These are phyloP conservation scores for Lagerstroemia speciosa DNA, from an alignment of 345 rosid genomes.

Conservation along the genomic window DNA sequence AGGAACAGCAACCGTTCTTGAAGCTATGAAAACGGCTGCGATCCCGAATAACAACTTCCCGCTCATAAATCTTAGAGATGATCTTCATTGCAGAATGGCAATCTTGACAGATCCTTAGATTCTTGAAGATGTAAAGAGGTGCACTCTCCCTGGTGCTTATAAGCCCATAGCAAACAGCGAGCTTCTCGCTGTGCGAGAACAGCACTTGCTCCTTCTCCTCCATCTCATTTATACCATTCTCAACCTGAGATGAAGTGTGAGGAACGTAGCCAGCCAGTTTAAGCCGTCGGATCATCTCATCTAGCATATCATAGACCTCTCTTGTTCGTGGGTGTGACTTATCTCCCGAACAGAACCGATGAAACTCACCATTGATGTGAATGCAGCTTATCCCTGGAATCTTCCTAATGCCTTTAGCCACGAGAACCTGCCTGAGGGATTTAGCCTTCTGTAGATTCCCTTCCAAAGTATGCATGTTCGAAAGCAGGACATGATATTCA, in stretches of 20 bases:
- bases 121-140: conserved; percentile 54
- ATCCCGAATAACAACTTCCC: conserved; percentile 64
- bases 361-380: conserved; percentile 38
- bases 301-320: conserved; percentile 45
- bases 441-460: conserved; percentile 44
- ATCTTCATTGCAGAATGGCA: conserved; percentile 71
- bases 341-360: conserved; percentile 68
- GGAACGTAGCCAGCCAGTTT: conserved; percentile 56
- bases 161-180: conserved; percentile 71
- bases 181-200: conserved; percentile 69
- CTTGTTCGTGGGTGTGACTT: conserved; percentile 41
- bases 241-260: conserved; percentile 27
- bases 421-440: conserved; percentile 37
- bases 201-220: conserved; percentile 78
- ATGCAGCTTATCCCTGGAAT: conserved; percentile 74
- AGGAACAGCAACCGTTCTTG: conserved; percentile 64
- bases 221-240: conserved; percentile 23
- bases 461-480: conserved; percentile 53
- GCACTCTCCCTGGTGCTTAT: conserved; percentile 45
- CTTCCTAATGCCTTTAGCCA: conserved; percentile 42
- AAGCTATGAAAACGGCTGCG: conserved; percentile 80
- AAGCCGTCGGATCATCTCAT: conserved; percentile 51
- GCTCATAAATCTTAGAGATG: conserved; percentile 43
- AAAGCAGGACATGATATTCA: conserved; percentile 54
- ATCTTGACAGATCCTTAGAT: conserved; percentile 64